A percentile compares a stretch with the other conserved stretches of the same genome.
Conservation (phyloP, 2,329 filamentous ascomycete genomes). For the Diaporthe amygdali region DNA sequence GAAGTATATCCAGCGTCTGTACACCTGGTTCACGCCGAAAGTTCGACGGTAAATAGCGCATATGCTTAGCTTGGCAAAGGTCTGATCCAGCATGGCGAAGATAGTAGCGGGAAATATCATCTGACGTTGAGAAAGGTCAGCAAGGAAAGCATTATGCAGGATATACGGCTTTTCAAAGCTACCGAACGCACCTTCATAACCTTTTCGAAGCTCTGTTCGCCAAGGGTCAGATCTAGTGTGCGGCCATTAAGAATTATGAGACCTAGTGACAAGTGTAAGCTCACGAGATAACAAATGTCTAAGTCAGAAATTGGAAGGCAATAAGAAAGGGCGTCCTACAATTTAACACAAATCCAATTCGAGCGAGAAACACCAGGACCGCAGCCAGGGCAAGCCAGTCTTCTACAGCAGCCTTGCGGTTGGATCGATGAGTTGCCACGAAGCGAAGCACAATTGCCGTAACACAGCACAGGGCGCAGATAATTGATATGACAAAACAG, state of each 20-base stretch:
- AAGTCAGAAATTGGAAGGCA: accelerated
- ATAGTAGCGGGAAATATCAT: neutral
- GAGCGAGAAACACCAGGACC: neutral
- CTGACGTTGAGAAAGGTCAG: neutral
- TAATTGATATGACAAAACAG: neutral
- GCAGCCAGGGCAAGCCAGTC: neutral
- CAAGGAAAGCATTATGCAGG: neutral
- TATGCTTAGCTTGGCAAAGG: neutral
- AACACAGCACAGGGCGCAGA: neutral
- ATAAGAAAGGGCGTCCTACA: neutral
- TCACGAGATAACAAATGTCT: neutral
- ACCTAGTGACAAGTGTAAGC: neutral
- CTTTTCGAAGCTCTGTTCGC: neutral
- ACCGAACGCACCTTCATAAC: neutral
- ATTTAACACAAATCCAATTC: neutral
- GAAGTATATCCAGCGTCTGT: neutral
- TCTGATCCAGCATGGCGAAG: neutral
- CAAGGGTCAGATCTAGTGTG: neutral
- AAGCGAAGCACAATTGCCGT: neutral
- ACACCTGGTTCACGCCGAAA: neutral
- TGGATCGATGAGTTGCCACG: neutral
- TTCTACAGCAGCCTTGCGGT: neutral
- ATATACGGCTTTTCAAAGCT: neutral
- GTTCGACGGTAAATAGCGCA: neutral
- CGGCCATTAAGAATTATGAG: neutral